A percentile compares a stretch with the other conserved stretches of the same genome.
These are phyloP conservation scores for Cystobasidiaceae sp. DNA, from an alignment of 1,284 basidiomycete species.

Conservation along the genomic window DNA sequence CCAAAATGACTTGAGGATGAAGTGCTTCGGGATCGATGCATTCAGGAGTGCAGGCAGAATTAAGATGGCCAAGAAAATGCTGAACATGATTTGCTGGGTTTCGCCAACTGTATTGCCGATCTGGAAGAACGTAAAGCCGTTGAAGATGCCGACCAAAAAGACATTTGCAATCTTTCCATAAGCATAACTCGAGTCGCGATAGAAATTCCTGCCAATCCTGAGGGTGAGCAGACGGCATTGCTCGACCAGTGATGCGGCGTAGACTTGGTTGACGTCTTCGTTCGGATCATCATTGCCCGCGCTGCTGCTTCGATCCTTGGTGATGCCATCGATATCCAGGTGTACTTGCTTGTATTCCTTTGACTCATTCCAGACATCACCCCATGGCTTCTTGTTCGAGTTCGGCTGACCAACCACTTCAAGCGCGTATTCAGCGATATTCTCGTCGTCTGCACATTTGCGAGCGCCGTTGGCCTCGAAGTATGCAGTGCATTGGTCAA, in stretches of 20 bases:
- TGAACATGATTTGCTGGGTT: constrained; percentile 25
- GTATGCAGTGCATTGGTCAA: constrained; percentile 61
- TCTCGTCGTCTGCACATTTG: constrained; percentile 52
- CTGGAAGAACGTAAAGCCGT: constrained; percentile 17
- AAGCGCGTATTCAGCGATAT: constrained; percentile 45
- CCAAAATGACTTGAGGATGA: constrained; percentile 24
- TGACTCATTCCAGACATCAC: constrained; percentile 20
- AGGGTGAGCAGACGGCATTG: constrained; percentile 9
- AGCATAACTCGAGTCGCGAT: constrained; percentile 14
- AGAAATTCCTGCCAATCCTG: constrained; percentile 12
- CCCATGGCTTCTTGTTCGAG: constrained; percentile 7
- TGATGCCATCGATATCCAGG: constrained; percentile 5
- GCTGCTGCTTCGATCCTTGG: constrained; percentile 10
- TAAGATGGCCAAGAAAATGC: constrained; percentile 15
- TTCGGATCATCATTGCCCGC: neutral
- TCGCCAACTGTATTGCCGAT: constrained; percentile 7
- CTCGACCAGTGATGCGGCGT: constrained; percentile 1
- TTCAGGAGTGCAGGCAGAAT: constrained; percentile 22
- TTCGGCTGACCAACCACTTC: constrained; percentile 11
- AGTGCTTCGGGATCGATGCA: constrained; percentile 24
- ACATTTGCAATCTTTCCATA: constrained; percentile 8
- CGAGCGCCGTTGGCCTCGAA: constrained; percentile 61
- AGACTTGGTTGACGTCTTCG: neutral
- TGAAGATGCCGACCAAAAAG: constrained; percentile 23
- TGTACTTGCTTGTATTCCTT: neutral